A percentile compares a stretch with the other conserved stretches of the same genome.
Evolutionary conservation across 1,139 yeast genomes (phyloP).

Genomic region (Pneumocystis carinii): DNA sequence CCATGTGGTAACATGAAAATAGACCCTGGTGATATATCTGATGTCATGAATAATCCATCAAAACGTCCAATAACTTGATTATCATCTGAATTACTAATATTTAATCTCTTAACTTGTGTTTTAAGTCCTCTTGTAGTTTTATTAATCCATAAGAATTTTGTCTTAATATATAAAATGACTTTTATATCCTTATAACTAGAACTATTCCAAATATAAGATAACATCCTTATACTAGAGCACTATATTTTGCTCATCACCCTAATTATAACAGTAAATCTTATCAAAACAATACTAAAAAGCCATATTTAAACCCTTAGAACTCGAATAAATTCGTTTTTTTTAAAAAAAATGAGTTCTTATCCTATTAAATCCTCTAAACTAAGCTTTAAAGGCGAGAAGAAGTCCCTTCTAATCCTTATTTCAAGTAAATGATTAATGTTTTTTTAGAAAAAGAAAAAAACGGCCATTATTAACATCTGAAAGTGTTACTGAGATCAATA

Average conservation of each 20-base stretch:
- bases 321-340: neutral
- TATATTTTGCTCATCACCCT: neutral
- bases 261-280: neutral
- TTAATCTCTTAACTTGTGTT: neutral
- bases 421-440: neutral
- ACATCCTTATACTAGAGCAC: no score
- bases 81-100: slow-evolving; percentile 12
- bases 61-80: slow-evolving; percentile 24
- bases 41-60: slow-evolving; percentile 59
- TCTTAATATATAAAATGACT: neutral
- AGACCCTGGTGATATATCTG: slow-evolving; percentile 68
- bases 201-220: neutral
- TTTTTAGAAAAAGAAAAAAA: neutral
- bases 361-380: neutral
- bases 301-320: neutral
- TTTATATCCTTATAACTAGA: neutral
- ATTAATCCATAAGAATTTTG: neutral
- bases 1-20: slow-evolving; percentile 99
- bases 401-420: neutral
- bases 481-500: neutral
- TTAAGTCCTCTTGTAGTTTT: neutral
- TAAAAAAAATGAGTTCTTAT: neutral
- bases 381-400: neutral
- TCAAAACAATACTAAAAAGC: neutral
- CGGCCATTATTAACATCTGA: neutral